Conservation (phyloP, 2,329 filamentous ascomycete species). For the Colletotrichum cuscutae region DNA sequence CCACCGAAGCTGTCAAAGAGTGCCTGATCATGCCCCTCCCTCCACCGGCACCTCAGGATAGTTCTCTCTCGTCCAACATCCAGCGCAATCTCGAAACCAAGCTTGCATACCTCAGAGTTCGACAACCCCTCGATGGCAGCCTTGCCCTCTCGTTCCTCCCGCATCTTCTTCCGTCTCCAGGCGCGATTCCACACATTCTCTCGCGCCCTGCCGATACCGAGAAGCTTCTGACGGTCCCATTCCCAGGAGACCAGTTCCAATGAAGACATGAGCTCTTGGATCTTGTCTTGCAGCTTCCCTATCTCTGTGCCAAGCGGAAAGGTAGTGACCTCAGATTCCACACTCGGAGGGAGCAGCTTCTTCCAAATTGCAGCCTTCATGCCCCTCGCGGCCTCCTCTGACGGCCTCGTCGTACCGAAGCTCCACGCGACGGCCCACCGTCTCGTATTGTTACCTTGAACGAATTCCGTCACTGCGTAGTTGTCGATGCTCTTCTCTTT, state of each 20-base stretch:
- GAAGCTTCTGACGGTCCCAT: constrained; percentile 65
- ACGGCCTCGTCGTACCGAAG: constrained; percentile 74
- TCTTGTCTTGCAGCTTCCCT: constrained; percentile 43
- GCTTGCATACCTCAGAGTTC: constrained; percentile 51
- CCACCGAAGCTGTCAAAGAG: constrained; percentile 91
- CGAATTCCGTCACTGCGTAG: constrained; percentile 83
- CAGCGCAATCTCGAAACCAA: constrained; percentile 70
- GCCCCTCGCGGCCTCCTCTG: constrained; percentile 55
- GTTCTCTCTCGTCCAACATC: constrained; percentile 52
- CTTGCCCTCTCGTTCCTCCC: constrained; percentile 35
- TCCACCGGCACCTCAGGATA: constrained; percentile 71
- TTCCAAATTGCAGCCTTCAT: constrained; percentile 52
- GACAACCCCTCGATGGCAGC: constrained; percentile 36
- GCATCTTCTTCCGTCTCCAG: constrained; percentile 70
- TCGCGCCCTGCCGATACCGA: constrained; percentile 71
- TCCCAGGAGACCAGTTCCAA: constrained; percentile 72
- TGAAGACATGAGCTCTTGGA: constrained; percentile 59
- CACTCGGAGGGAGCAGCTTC: constrained; percentile 54
- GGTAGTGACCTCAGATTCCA: constrained; percentile 54
- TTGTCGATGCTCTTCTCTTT: constrained; percentile 72
- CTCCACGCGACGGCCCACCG: constrained; percentile 94
- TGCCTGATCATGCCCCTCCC: constrained; percentile 77
- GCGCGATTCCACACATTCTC: constrained; percentile 83
- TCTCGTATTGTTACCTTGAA: constrained; percentile 81
- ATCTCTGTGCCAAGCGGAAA: constrained; percentile 57